Evolutionary conservation across 176 grass and related monocot genomes (phyloP), one percentile per base, ranked within the genome.

Genomic region (Oryza brachyantha): DNA sequence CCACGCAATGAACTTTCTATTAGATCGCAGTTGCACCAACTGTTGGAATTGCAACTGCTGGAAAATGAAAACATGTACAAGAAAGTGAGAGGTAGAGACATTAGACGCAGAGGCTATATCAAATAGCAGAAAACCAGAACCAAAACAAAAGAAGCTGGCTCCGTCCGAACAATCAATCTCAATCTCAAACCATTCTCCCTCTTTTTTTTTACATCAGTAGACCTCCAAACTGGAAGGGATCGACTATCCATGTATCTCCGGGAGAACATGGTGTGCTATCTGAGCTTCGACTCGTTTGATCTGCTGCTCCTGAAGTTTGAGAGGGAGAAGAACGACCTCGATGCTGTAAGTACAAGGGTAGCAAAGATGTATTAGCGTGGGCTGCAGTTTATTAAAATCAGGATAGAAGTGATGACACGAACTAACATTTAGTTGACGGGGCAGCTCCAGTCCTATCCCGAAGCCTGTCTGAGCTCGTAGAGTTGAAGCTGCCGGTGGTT

Each of bases 231-330:
- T n/a, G 74, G 48, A 39, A 22, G 27, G 40, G 27, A 52, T 59
- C 12, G 68, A 79, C 55, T 29, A 81, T 62, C 83, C 70, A 82
- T 60, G 46, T 81, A 59, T 60, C 58, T 31, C 76, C 70, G 29
- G 60, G 71, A 25, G 69, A 61, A 71, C 55, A 74, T 59, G 19
- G 68, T n/a, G 35, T 76, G 68, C 84, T 93, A 99, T 93, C 92
- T 86, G 74, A 84, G 88, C 82, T 93, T 99, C 4, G 90, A 84
- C 57, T 99, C 92, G 5, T 86, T 93, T 10, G 90, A 96, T 79
- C 85, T 99, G 92, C 88, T 99, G 86, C 96, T 99, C 88, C 96
- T 85, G 86, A 99, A 99, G 80, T 89, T 99, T 81, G 96, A 95
- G 36, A 99, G 92, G 57, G 92, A 99, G 90, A 96, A 99, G 81